Evolutionary conservation across 305 asterid species (phyloP).

Genomic region (Fraxinus xanthoxyloides): DNA sequence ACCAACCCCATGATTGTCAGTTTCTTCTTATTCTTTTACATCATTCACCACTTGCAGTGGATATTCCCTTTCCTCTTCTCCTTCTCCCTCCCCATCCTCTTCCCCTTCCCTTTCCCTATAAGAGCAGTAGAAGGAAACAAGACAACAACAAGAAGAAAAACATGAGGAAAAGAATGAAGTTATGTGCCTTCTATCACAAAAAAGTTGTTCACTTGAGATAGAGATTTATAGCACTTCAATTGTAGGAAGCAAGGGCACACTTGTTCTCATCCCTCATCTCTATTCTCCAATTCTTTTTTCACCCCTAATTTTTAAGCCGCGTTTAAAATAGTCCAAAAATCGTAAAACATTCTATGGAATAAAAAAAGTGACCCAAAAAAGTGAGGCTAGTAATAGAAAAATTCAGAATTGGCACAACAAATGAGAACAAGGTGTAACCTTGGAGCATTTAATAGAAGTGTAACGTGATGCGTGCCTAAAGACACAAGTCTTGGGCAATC

Average conservation of each 20-base stretch:
- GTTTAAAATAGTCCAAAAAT: background rate
- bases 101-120: background rate
- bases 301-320: background rate
- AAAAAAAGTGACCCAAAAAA: background rate
- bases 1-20: background rate
- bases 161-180: background rate
- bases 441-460: background rate
- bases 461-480: background rate
- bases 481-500: background rate
- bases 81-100: background rate
- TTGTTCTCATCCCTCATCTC: background rate
- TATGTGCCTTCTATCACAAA: background rate
- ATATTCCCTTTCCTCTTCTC: background rate
- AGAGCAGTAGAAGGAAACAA: background rate
- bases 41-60: background rate
- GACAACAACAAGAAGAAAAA: background rate
- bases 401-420: background rate
- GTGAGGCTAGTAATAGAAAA: background rate
- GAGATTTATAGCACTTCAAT: background rate
- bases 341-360: background rate
- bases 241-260: background rate
- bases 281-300: background rate
- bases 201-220: background rate
- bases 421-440: background rate
- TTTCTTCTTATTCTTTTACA: background rate